Conservation (phyloP, 495 filamentous ascomycete species). For the Aspergillus baeticus region DNA sequence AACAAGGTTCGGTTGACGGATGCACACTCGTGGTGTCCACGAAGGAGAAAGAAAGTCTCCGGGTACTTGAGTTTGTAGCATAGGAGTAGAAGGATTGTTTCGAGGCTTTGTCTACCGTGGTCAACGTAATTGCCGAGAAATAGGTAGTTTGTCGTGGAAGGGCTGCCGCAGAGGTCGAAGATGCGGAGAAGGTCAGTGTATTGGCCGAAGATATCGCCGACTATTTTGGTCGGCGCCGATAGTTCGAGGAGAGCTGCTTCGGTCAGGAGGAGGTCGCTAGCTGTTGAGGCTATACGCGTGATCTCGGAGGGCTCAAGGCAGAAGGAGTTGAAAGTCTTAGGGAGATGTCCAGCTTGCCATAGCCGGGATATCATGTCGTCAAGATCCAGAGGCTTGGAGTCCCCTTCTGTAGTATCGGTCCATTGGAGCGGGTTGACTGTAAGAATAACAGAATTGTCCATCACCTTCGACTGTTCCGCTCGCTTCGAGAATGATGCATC, state of each 20-base stretch:
- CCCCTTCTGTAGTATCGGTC: too few species aligned
- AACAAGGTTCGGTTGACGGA: constrained; percentile 99
- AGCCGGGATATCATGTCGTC: too few species aligned
- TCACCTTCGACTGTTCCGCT: too few species aligned
- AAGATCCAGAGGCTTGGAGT: too few species aligned
- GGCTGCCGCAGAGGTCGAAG: constrained; percentile 99
- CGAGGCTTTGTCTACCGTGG: constrained; percentile 92
- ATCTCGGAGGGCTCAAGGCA: too few species aligned
- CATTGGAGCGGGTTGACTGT: too few species aligned
- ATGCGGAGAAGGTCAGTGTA: constrained; percentile 98
- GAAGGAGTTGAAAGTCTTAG: too few species aligned
- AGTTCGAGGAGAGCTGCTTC: constrained; percentile 92
- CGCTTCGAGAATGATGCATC: too few species aligned
- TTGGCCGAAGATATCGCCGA: constrained; percentile 97
- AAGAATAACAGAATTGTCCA: too few species aligned
- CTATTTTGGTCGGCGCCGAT: constrained; percentile 96
- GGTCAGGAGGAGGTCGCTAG: constrained; percentile 81
- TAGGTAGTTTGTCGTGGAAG: constrained; percentile 88
- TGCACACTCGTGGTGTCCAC: constrained; percentile 97
- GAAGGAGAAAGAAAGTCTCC: constrained; percentile 96
- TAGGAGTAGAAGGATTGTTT: constrained; percentile 91
- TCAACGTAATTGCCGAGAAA: constrained; percentile 99
- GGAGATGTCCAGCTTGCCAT: too few species aligned
- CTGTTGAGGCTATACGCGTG: too few species aligned
- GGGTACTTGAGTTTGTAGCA: constrained; percentile 99